phyloP scores from a whole-genome alignment of 1,139 yeast genomes.

The Petasospora fabianii region DNA sequence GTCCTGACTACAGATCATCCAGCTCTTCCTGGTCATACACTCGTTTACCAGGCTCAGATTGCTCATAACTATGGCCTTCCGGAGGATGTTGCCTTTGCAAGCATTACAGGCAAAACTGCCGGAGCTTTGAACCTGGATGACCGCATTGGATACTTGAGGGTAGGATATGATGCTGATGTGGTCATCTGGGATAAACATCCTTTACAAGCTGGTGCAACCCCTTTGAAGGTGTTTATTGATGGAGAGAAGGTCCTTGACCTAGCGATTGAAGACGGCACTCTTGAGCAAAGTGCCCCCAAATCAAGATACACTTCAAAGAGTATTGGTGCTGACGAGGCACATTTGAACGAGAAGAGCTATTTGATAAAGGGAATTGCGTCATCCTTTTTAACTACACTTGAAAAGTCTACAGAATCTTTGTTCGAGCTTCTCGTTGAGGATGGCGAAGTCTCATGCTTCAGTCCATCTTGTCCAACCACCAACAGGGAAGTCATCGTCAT shows the following conservation, averaged over 20 bases:
- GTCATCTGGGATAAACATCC: constrained; percentile 10
- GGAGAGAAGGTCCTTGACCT: constrained; percentile 6
- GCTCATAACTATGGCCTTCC: constrained; percentile 11
- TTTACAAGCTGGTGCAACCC: constrained; percentile 6
- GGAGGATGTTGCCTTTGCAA: constrained; percentile 7
- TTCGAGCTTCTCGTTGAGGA: constrained; percentile 5
- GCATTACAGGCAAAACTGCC: constrained; percentile 8
- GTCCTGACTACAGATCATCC: constrained; percentile 12
- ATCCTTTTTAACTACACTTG: not conserved
- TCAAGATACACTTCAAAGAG: constrained; percentile 3
- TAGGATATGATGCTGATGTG: constrained; percentile 9
- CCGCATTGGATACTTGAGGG: constrained; percentile 7
- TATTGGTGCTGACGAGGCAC: not conserved
- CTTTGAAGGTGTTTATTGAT: constrained; percentile 8
- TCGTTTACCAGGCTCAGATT: constrained; percentile 8
- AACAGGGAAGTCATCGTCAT: not conserved
- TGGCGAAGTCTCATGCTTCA: constrained; percentile 7
- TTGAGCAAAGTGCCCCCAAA: not conserved
- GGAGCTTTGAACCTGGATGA: constrained; percentile 7
- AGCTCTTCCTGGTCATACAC: constrained; percentile 10
- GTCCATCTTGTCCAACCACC: constrained; percentile 2
- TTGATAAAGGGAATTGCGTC: constrained; percentile 6
- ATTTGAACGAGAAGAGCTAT: not conserved
- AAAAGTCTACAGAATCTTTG: not conserved
- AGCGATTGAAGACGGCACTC: not conserved